Evolutionary conservation across 1,284 basidiomycete species (phyloP), one percentile per base, ranked within the genome.

Genomic region (Cryptococcus sp.): DNA sequence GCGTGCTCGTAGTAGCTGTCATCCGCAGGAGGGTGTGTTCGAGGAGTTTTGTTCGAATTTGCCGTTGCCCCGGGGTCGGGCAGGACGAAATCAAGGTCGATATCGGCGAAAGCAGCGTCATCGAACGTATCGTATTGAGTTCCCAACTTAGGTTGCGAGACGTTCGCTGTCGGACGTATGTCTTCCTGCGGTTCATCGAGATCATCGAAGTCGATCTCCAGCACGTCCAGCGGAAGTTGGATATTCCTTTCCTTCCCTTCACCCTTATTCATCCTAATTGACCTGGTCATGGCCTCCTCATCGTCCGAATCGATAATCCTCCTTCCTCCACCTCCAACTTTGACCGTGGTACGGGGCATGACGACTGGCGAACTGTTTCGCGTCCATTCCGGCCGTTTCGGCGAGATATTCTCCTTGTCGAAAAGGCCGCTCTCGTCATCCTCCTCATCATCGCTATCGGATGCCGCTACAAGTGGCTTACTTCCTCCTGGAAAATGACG

Each of bases 81-180:
- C 31, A 35, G 7, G 8, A 35, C 31, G 31, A 35, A 35, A 35
- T 35, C 31, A n/a, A 45, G 22, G 16, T 59, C 53, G 42, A 59
- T 35, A 16, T 59, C 35, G 27, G 51, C 57, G 25, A 61, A 58
- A 25, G 60, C 56, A 38, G 57, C 57, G 50, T 50, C 49, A 23
- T 57, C 61, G 42, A 50, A 55, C 6, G 50, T 47, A 15, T 55
- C 60, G 19, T 51, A 25, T 3, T 35, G 31, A 35, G 31, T 35
- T 10, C 31, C 31, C 31, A 13, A 10, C 31, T 35, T 35, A 13
- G 31, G 8, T 35, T 35, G 31, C 31, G 31, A 35, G 31, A 35
- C 31, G 10, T 5, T 35, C 31, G 31, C 54, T 19, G n/a, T 39
- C 22, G 7, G 47, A 38, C 38, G 39, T 45, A 22, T 23, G 25